Base-by-base conservation (phyloP, 352 stramenopile genomes). In the Pythium chondricola region DNA sequence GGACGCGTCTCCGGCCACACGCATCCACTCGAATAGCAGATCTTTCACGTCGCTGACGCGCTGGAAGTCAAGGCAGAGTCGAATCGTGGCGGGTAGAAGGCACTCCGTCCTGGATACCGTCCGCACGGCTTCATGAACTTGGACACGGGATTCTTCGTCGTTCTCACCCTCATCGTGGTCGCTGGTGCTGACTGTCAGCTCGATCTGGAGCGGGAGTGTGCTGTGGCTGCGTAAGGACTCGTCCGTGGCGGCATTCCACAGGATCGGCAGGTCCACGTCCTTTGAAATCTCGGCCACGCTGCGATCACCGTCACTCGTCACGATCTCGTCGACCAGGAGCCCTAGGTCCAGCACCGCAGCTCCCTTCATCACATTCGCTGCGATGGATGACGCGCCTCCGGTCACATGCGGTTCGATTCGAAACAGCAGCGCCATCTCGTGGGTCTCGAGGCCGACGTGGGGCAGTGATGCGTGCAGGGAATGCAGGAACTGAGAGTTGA, bases 401-500 rank as follows among this genome's bases (percentile, higher is more conserved):
- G 37, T 3, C 26, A 29, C 25, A 21, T 54, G 44, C 20, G 52
- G 49, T 14, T 53, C 41, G 4, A 71, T 25, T 16, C 27, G 42
- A 18, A 48, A 48, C 38, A 55, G 24, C 1, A 44, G 16, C 13
- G 40, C 30, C 25, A 51, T n/a, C 5, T 44, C 33, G 0, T 27
- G 24, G n/a, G 57, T 18, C 3, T 35, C 9, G 14, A 63, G 56
- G 20, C 48, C 46, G 24, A 18, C 18, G 21, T 43, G 4, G 1
- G 31, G 26, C 37, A 27, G 30, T 7, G 27, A 35, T 49, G 40
- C 53, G n/a, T 56, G 48, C 8, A 72, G 54, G 5, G 52, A 49
- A 48, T 78, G 66, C 21, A 56, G 45, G 31, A 83, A 81, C 21
- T 53, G 49, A 1, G 72, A 82, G 43, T 84, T 81, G 29, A 77